A percentile compares a stretch with the other conserved stretches of the same genome.
Conservation (phyloP, 495 filamentous ascomycete genomes). For the Neurospora pannonica region DNA sequence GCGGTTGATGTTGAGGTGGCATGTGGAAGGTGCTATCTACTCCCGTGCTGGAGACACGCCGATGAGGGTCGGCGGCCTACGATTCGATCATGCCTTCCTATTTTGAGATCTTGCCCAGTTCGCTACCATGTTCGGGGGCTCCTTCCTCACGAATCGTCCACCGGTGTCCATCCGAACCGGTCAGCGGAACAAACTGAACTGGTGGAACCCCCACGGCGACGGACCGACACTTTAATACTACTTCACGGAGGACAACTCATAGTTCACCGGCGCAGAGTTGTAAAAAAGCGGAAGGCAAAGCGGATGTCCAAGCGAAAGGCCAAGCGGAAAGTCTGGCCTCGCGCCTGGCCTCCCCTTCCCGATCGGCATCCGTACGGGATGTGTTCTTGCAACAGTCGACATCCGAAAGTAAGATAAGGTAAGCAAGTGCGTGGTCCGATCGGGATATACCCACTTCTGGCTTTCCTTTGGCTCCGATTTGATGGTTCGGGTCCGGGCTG, state of each 20-base stretch:
- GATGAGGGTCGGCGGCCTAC: background rate
- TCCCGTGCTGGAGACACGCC: background rate
- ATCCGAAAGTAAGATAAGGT: background rate
- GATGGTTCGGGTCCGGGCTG: background rate
- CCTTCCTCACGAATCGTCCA: background rate
- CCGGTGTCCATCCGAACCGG: background rate
- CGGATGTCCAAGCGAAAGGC: background rate
- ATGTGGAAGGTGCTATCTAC: background rate
- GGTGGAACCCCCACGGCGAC: background rate
- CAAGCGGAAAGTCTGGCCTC: background rate
- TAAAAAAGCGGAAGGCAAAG: background rate
- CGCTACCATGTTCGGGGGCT: background rate
- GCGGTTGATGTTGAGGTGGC: background rate
- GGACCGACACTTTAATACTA: background rate
- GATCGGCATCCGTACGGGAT: background rate
- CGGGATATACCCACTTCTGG: background rate
- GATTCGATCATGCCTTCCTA: background rate
- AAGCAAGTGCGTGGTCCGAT: background rate
- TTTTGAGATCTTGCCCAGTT: background rate
- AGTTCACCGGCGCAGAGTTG: background rate
- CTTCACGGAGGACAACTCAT: background rate
- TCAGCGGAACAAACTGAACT: background rate
- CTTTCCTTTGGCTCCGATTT: background rate
- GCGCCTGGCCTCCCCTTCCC: background rate
- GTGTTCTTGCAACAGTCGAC: background rate